Conservation (phyloP, 2,329 filamentous ascomycete species). For the Colletotrichum simmondsii region DNA sequence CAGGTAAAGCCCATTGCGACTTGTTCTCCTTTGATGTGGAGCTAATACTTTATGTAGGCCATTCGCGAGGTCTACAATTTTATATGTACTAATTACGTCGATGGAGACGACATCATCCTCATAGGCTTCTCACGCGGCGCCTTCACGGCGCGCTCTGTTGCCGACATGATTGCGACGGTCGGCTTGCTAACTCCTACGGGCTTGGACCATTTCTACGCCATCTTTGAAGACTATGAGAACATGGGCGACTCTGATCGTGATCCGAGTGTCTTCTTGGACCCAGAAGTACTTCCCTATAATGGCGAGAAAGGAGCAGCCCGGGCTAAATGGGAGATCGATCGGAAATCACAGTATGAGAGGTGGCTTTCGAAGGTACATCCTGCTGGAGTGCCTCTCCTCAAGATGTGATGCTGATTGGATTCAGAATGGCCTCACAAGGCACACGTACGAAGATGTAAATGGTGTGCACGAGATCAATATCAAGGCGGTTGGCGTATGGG, state of each 20-base stretch:
- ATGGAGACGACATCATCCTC: conserved; percentile 67
- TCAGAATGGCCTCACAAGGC: conserved; percentile 41
- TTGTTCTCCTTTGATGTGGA: neutral
- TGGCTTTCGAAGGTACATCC: conserved; percentile 53
- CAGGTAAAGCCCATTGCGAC: conserved; percentile 47
- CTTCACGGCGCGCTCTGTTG: conserved; percentile 66
- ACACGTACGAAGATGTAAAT: conserved; percentile 49
- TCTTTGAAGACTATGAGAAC: conserved; percentile 67
- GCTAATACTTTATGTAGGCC: conserved; percentile 46
- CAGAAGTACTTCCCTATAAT: conserved; percentile 56
- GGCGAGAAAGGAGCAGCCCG: conserved; percentile 50
- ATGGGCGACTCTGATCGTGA: conserved; percentile 55
- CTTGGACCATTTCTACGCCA: conserved; percentile 63
- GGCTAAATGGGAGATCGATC: neutral
- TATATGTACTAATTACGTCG: conserved; percentile 69
- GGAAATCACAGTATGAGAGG: conserved; percentile 47
- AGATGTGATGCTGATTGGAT: neutral
- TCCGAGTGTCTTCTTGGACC: conserved; percentile 56
- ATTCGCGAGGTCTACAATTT: conserved; percentile 72
- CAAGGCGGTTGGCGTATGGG: conserved; percentile 48
- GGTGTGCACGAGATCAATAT: conserved; percentile 50
- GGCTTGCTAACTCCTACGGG: conserved; percentile 63
- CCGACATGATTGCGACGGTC: conserved; percentile 61
- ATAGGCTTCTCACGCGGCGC: conserved; percentile 69
- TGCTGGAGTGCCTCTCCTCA: too few relatives aligned